These are phyloP conservation scores for Capsicum chinense DNA, from an alignment of 257 asterid genomes.

Conservation along the genomic window DNA sequence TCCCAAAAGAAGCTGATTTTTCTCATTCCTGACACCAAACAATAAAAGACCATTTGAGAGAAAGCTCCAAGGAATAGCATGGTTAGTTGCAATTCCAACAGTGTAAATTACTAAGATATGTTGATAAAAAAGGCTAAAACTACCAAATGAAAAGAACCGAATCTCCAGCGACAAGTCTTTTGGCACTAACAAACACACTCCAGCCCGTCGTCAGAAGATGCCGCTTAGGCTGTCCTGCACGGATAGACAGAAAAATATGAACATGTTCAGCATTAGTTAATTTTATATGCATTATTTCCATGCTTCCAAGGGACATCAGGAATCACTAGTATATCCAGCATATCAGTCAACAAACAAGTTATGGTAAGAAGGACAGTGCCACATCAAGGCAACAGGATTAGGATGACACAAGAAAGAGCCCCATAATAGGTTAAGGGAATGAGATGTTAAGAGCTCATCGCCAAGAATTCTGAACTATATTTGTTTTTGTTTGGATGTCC, in stretches of 20 bases:
- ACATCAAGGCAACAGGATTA: background rate
- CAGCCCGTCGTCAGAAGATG: constrained; percentile 67
- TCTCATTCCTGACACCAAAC: constrained; percentile 71
- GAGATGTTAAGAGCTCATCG: background rate
- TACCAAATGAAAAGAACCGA: constrained; percentile 70
- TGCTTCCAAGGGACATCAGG: background rate
- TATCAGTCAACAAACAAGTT: constrained; percentile 6
- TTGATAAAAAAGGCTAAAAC: background rate
- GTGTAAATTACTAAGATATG: background rate
- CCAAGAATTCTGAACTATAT: background rate
- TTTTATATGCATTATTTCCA: background rate
- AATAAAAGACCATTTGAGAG: constrained; percentile 20
- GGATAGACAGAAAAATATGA: constrained; percentile 11
- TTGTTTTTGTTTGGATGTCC: background rate
- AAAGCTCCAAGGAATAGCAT: background rate
- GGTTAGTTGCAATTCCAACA: background rate
- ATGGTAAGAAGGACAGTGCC: background rate
- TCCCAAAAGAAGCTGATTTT: constrained; percentile 95
- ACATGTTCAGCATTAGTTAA: background rate
- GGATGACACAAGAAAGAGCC: background rate
- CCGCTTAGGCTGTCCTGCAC: constrained; percentile 64
- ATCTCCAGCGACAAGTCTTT: constrained; percentile 62
- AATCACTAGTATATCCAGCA: background rate
- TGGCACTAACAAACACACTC: constrained; percentile 68
- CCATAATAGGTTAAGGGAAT: constrained; percentile 1